These are phyloP conservation scores for Beauveria sp. DNA, from an alignment of 2,329 filamentous ascomycete genomes.

Conservation along the genomic window DNA sequence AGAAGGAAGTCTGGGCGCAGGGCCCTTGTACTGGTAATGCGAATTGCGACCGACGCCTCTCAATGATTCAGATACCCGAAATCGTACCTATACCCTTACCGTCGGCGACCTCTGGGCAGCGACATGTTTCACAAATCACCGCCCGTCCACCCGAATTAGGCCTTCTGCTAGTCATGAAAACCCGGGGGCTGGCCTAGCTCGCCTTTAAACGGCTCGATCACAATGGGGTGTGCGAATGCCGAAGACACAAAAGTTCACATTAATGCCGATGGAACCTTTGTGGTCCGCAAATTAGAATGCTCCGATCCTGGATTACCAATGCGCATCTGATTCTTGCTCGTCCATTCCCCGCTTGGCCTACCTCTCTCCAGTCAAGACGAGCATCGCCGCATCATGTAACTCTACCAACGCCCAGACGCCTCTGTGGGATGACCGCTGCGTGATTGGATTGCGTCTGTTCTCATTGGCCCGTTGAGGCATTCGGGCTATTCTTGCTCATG, in stretches of 20 bases:
- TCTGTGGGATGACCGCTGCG: neutral
- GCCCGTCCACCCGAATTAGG: too few relatives aligned
- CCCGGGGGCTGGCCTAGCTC: too few relatives aligned
- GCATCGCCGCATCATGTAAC: neutral
- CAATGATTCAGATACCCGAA: too few relatives aligned
- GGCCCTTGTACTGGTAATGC: too few relatives aligned
- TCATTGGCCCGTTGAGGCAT: too few relatives aligned
- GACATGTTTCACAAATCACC: too few relatives aligned
- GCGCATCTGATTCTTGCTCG: neutral
- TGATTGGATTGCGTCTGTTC: neutral
- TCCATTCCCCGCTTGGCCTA: neutral
- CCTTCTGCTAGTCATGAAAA: too few relatives aligned
- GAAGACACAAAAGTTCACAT: conserved; percentile 1
- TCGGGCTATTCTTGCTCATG: neutral
- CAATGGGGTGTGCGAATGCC: neutral
- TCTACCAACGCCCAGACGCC: neutral
- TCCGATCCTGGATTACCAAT: neutral
- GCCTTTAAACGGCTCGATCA: too few relatives aligned
- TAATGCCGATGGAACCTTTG: neutral
- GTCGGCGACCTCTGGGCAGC: too few relatives aligned
- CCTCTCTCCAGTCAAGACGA: neutral
- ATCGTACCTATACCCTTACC: too few relatives aligned
- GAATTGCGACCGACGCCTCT: too few relatives aligned
- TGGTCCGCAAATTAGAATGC: neutral
- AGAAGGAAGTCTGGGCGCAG: too few relatives aligned